These are phyloP conservation scores for Parmelia sp. DNA, from an alignment of 495 filamentous ascomycete genomes.

Conservation along the genomic window DNA sequence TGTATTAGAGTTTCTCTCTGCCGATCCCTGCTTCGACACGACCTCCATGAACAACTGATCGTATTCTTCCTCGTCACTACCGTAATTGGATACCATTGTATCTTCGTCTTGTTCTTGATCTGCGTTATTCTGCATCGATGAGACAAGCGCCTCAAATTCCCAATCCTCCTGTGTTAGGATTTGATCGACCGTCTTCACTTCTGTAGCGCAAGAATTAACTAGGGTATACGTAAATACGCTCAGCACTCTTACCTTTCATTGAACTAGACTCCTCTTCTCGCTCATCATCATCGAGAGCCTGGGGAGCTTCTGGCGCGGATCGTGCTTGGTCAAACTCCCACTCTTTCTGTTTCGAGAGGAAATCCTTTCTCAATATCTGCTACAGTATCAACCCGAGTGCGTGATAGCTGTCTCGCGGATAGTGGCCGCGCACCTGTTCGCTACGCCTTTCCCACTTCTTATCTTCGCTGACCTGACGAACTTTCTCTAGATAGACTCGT, in stretches of 20 bases:
- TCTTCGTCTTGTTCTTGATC: background rate
- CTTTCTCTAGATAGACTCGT: slow-evolving; percentile 66
- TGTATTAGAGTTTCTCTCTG: background rate
- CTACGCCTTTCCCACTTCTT: slow-evolving; percentile 62
- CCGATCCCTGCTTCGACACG: slow-evolving; percentile 28
- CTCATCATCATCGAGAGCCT: slow-evolving; percentile 32
- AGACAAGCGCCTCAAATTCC: slow-evolving; percentile 53
- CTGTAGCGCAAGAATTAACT: slow-evolving; percentile 8
- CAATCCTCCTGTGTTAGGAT: slow-evolving; percentile 49
- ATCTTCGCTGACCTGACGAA: slow-evolving; percentile 64
- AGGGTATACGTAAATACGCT: background rate
- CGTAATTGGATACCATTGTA: slow-evolving; percentile 5
- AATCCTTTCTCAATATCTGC: slow-evolving; percentile 46
- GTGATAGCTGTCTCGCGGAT: background rate
- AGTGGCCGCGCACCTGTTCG: slow-evolving; percentile 57
- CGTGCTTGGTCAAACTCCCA: slow-evolving; percentile 33
- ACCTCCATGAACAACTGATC: slow-evolving; percentile 54
- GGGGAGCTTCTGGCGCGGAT: slow-evolving; percentile 26
- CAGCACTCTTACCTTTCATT: background rate
- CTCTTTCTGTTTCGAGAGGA: slow-evolving; percentile 35
- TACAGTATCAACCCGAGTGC: background rate
- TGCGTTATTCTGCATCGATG: slow-evolving; percentile 33
- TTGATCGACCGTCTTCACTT: slow-evolving; percentile 36
- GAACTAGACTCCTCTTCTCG: slow-evolving; percentile 33
- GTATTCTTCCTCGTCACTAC: slow-evolving; percentile 48